Conservation (phyloP, 2,329 filamentous ascomycete species). For the Xylaria sp. region DNA sequence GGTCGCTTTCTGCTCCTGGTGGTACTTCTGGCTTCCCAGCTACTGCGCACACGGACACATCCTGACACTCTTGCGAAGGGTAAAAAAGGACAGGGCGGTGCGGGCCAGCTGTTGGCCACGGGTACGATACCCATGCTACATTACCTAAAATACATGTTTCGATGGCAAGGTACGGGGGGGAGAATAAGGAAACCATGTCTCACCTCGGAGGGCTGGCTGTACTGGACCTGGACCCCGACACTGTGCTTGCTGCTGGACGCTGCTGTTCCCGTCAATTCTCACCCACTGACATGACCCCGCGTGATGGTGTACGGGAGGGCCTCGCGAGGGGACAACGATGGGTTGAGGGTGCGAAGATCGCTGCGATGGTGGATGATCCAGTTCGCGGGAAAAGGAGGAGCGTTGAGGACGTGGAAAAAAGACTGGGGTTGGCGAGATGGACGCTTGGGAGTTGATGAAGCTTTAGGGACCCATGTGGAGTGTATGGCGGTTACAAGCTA, state of each 20-base stretch:
- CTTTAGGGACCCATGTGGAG: slow-evolving; percentile 36
- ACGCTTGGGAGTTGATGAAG: slow-evolving; percentile 34
- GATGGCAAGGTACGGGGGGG: slow-evolving; percentile 32
- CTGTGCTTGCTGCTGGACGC: slow-evolving; percentile 14
- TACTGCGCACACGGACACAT: slow-evolving; percentile 35
- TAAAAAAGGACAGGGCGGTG: slow-evolving; percentile 46
- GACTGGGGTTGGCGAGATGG: slow-evolving; percentile 37
- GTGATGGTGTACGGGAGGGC: slow-evolving; percentile 31
- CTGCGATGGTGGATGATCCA: slow-evolving; percentile 25
- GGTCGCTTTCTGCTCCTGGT: slow-evolving; percentile 38
- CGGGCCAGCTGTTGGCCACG: slow-evolving; percentile 47
- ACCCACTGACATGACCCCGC: slow-evolving; percentile 38
- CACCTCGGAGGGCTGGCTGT: slow-evolving; percentile 42
- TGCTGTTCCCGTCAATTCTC: slow-evolving; percentile 36
- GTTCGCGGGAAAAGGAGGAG: slow-evolving; percentile 21
- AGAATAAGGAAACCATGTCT: slow-evolving; percentile 45
- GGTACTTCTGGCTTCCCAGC: slow-evolving; percentile 24
- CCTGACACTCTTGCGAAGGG: slow-evolving; percentile 34
- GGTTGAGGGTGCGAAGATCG: slow-evolving; percentile 16
- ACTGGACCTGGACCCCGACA: slow-evolving; percentile 21
- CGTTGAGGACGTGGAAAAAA: slow-evolving; percentile 35
- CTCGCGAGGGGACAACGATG: slow-evolving; percentile 24
- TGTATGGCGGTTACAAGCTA: slow-evolving; percentile 20
- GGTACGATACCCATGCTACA: slow-evolving; percentile 44
- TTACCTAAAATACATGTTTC: slow-evolving; percentile 39